These are phyloP conservation scores for Apiospora kogelbergensis DNA, from an alignment of 2,329 filamentous ascomycete genomes.

Conservation along the genomic window DNA sequence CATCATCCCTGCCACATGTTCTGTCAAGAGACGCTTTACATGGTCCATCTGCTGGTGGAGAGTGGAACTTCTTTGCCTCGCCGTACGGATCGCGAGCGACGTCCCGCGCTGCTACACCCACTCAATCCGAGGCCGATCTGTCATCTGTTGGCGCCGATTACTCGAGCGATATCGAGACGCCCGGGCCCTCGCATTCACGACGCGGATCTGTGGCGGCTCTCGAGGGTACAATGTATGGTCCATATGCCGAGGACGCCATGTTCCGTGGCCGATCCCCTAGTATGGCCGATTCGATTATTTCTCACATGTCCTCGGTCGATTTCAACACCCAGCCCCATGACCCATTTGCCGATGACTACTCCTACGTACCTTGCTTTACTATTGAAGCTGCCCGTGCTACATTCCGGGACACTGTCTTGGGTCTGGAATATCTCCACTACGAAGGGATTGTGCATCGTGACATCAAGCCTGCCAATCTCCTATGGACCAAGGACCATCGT, in stretches of 20 bases:
- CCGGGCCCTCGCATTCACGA: slow-evolving; percentile 52
- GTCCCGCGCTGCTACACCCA: slow-evolving; percentile 30
- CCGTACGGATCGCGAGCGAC: slow-evolving; percentile 49
- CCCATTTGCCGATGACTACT: slow-evolving; percentile 80
- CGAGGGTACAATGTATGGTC: slow-evolving; percentile 76
- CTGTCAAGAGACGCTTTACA: slow-evolving; percentile 20
- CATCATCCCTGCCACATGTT: slow-evolving; percentile 33
- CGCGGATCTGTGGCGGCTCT: slow-evolving; percentile 57
- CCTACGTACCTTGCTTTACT: slow-evolving; percentile 91
- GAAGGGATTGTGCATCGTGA: slow-evolving; percentile 83
- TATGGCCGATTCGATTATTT: slow-evolving; percentile 74
- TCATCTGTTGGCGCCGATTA: slow-evolving; percentile 37
- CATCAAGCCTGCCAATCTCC: slow-evolving; percentile 86
- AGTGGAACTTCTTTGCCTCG: slow-evolving; percentile 32
- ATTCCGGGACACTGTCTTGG: slow-evolving; percentile 90
- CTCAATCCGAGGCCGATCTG: slow-evolving; percentile 34
- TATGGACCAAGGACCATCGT: slow-evolving; percentile 80
- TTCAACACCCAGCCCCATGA: slow-evolving; percentile 59
- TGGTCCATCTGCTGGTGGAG: slow-evolving; percentile 9
- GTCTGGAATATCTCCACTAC: slow-evolving; percentile 89
- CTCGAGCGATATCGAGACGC: slow-evolving; percentile 53
- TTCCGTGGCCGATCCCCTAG: slow-evolving; percentile 73
- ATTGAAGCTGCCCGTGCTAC: slow-evolving; percentile 77
- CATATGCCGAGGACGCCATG: slow-evolving; percentile 56
- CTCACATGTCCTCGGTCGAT: slow-evolving; percentile 67